Evolutionary conservation across 2,329 filamentous ascomycete genomes (phyloP).

Genomic region (Stemphylium beticola): DNA sequence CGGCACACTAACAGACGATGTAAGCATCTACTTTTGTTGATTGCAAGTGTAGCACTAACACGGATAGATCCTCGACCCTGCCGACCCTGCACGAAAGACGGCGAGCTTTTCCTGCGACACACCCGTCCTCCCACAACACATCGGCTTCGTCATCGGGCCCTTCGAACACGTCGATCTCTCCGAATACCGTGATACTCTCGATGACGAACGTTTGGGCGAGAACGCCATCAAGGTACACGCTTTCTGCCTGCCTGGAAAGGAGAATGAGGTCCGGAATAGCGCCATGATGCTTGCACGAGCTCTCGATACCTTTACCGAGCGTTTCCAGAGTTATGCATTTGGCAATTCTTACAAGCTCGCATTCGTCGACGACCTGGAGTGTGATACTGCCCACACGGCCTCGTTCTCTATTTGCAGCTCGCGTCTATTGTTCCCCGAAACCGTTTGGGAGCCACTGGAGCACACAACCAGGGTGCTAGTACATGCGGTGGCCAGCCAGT

Average conservation of each 20-base stretch:
- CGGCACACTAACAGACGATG: conserved; percentile 84
- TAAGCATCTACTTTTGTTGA: conserved; percentile 26
- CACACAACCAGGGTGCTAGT: conserved; percentile 81
- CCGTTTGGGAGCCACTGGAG: conserved; percentile 84
- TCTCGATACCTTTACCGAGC: conserved; percentile 88
- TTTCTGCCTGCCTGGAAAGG: conserved; percentile 85
- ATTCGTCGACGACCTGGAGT: conserved; percentile 87
- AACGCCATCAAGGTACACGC: conserved; percentile 89
- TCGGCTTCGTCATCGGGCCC: conserved; percentile 91
- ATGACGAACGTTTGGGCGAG: conserved; percentile 87
- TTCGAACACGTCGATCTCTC: conserved; percentile 93
- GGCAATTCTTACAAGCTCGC: conserved; percentile 84
- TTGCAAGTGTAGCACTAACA: conserved; percentile 13
- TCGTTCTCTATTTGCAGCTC: conserved; percentile 88
- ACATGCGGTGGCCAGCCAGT: conserved; percentile 86
- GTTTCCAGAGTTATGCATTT: conserved; percentile 90
- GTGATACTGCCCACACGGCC: conserved; percentile 77
- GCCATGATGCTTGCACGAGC: conserved; percentile 82
- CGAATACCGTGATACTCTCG: conserved; percentile 86
- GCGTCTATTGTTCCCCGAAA: conserved; percentile 81
- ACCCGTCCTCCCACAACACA: conserved; percentile 80
- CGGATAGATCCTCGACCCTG: conserved; percentile 67
- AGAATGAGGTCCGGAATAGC: conserved; percentile 83
- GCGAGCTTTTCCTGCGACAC: conserved; percentile 77
- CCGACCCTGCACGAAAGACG: conserved; percentile 82